These are phyloP conservation scores for Coniochaeta pulveracea DNA, from an alignment of 2,329 filamentous ascomycete species.

Conservation along the genomic window DNA sequence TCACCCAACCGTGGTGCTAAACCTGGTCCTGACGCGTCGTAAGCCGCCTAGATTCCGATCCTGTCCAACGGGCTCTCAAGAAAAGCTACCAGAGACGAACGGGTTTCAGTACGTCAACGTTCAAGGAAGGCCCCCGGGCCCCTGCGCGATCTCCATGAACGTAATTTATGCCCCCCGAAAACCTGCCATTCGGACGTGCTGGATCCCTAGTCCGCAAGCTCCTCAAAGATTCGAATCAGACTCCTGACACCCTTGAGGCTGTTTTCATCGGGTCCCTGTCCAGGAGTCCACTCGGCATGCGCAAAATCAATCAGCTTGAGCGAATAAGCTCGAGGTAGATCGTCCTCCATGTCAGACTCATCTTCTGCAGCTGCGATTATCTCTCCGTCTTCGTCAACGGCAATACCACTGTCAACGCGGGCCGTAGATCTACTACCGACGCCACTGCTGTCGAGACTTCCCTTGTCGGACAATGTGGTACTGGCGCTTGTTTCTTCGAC, in stretches of 20 bases:
- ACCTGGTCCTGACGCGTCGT: not conserved
- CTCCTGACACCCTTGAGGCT: slow-evolving; percentile 62
- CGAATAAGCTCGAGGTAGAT: slow-evolving; percentile 56
- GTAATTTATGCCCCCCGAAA: too few species aligned
- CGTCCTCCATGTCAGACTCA: slow-evolving; percentile 23
- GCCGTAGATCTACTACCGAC: slow-evolving; percentile 23
- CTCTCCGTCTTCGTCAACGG: slow-evolving; percentile 30
- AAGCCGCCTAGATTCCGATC: too few species aligned
- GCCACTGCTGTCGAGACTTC: slow-evolving; percentile 17
- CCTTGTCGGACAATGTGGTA: slow-evolving; percentile 42
- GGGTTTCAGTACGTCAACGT: too few species aligned
- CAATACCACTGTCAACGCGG: slow-evolving; percentile 46
- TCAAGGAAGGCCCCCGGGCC: too few species aligned
- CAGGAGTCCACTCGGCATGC: slow-evolving; percentile 75
- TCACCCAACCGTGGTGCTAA: too few species aligned
- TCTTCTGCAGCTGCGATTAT: slow-evolving; percentile 12
- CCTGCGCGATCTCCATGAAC: too few species aligned
- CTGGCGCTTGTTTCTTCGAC: slow-evolving; percentile 42
- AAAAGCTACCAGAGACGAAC: too few species aligned
- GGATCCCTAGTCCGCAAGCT: slow-evolving; percentile 33
- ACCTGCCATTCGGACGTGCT: too few species aligned
- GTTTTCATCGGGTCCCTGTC: slow-evolving; percentile 80
- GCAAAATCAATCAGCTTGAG: slow-evolving; percentile 96
- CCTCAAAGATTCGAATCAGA: slow-evolving; percentile 58
- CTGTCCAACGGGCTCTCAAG: too few species aligned